These are phyloP conservation scores for Phialocephala subalpina DNA, from an alignment of 2,329 filamentous ascomycete species.

Conservation along the genomic window DNA sequence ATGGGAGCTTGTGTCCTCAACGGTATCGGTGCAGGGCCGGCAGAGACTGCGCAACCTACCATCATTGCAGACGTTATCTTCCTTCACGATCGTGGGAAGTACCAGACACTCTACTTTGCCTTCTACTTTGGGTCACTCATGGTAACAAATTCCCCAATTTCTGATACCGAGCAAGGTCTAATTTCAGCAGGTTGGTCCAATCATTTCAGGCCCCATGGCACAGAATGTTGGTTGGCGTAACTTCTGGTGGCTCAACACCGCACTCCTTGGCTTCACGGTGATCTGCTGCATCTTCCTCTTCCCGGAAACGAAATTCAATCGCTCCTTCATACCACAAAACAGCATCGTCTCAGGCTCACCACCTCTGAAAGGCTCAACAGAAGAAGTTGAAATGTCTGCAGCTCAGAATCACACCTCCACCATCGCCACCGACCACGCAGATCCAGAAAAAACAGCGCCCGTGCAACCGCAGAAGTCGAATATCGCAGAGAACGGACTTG, in stretches of 20 bases:
- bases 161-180: constrained; percentile 22
- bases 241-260: constrained; percentile 74
- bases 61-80: constrained; percentile 73
- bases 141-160: constrained; percentile 46
- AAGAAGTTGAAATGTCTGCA: constrained; percentile 28
- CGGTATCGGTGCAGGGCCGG: constrained; percentile 67
- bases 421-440: constrained; percentile 25
- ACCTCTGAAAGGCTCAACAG: constrained; percentile 31
- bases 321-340: constrained; percentile 39
- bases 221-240: constrained; percentile 64
- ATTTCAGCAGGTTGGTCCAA: constrained; percentile 55
- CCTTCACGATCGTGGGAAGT: constrained; percentile 69
- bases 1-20: constrained; percentile 70
- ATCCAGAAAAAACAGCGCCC: constrained; percentile 30
- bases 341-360: constrained; percentile 20
- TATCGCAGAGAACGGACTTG: constrained; percentile 36
- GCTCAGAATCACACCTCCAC: constrained; percentile 6
- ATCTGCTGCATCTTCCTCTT: constrained; percentile 65
- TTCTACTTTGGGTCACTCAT: constrained; percentile 69
- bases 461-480: constrained; percentile 19
- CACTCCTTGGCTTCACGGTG: constrained; percentile 56
- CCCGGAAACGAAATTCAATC: constrained; percentile 69
- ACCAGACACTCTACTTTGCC: constrained; percentile 60
- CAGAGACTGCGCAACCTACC: constrained; percentile 67
- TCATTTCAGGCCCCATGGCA: constrained; percentile 68